Conservation (phyloP, 345 rosid genomes). For the Barbarea vulgaris region DNA sequence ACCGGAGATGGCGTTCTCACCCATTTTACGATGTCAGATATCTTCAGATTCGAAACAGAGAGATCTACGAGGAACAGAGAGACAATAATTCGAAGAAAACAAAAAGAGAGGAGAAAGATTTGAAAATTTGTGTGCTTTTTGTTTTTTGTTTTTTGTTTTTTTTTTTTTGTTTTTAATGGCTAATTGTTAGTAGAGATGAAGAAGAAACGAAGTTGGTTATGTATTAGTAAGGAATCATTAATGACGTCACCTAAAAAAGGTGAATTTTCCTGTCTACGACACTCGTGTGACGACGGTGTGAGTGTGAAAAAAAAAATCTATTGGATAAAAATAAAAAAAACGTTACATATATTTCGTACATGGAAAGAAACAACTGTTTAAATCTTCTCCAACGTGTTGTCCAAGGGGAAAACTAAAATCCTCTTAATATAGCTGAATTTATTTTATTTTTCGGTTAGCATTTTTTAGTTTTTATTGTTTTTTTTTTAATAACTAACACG, state of each 20-base stretch:
- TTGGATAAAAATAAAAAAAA: too few species aligned
- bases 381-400: conserved; percentile 2
- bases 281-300: conserved; percentile 21
- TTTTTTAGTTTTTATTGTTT: neutral
- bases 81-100: neutral
- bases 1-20: conserved; percentile 50
- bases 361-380: neutral
- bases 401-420: neutral
- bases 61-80: conserved; percentile 22
- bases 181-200: conserved; percentile 29
- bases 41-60: conserved; percentile 28
- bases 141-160: too few species aligned
- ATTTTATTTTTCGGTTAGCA: neutral
- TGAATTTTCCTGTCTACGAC: neutral
- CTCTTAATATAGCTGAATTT: neutral
- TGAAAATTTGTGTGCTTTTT: conserved; percentile 5
- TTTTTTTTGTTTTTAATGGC: too few species aligned
- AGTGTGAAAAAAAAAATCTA: neutral
- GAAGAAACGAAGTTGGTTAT: conserved; percentile 39
- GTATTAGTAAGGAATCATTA: conserved; percentile 15
- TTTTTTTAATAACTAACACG: neutral
- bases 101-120: conserved; percentile 13
- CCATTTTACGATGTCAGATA: conserved; percentile 44
- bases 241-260: conserved; percentile 19
- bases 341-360: neutral